phyloP scores from a whole-genome alignment of 2,329 filamentous ascomycete genomes.

The Metarhizium sp. region DNA sequence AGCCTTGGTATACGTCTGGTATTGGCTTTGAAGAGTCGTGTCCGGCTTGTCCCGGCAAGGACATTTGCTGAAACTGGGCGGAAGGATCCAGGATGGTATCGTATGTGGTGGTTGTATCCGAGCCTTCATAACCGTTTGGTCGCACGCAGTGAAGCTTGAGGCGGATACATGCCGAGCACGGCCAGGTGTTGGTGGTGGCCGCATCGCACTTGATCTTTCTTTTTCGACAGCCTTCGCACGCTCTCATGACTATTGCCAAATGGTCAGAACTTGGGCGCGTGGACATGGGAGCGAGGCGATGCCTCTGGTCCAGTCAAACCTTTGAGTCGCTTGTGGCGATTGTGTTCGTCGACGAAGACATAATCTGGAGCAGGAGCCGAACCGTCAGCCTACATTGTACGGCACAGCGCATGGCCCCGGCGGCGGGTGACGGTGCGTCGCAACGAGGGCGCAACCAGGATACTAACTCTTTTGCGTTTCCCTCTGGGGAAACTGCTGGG shows the following conservation, averaged over 20 bases:
- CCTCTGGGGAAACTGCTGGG: conserved; percentile 43
- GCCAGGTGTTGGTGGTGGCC: conserved; percentile 94
- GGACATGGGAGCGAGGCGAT: too few species aligned
- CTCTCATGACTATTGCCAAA: conserved; percentile 69
- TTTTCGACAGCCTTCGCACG: conserved; percentile 88
- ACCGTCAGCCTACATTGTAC: conserved; percentile 5
- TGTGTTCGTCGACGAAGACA: conserved; percentile 98
- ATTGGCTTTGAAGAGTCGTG: conserved; percentile 26
- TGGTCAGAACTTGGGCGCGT: neutral
- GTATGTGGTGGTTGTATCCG: conserved; percentile 25
- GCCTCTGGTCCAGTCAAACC: conserved; percentile 39
- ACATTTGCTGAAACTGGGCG: conserved; percentile 38
- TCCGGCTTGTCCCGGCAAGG: conserved; percentile 38
- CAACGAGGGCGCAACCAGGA: conserved; percentile 12
- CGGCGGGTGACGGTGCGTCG: neutral
- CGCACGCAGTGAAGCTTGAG: conserved; percentile 90
- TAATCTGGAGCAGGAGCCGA: conserved; percentile 53
- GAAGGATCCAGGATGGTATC: conserved; percentile 21
- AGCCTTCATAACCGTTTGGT: conserved; percentile 61
- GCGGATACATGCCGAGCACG: conserved; percentile 85
- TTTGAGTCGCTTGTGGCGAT: conserved; percentile 93
- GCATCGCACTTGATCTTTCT: conserved; percentile 98
- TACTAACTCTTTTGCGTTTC: conserved; percentile 77
- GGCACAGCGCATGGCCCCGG: neutral
- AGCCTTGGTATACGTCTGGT: conserved; percentile 37